phyloP scores from a whole-genome alignment of 495 filamentous ascomycete species.

The Podospora pseudoanserina region DNA sequence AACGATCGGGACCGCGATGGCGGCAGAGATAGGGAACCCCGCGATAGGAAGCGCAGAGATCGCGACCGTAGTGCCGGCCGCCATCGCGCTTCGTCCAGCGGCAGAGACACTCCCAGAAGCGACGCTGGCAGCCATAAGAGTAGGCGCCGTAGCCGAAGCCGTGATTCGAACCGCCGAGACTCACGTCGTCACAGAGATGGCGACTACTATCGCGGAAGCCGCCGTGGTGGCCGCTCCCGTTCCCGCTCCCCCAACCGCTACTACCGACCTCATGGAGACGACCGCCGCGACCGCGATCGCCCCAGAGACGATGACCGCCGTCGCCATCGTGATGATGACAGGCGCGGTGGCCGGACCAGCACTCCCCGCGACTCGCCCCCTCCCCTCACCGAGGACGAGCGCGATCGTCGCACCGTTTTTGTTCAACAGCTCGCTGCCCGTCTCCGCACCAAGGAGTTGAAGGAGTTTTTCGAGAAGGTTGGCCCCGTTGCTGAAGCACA shows the following conservation, averaged over 20 bases:
- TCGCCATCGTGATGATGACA: conserved; percentile 46
- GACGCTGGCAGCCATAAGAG: conserved; percentile 82
- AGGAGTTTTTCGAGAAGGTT: conserved; percentile 93
- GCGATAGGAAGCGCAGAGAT: conserved; percentile 64
- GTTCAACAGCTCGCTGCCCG: conserved; percentile 96
- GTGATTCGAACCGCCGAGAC: conserved; percentile 73
- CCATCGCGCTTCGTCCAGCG: conserved; percentile 35
- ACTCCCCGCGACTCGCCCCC: conserved; percentile 55
- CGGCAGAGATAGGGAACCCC: conserved; percentile 41
- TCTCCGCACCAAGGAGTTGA: conserved; percentile 85
- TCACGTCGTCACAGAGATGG: conserved; percentile 76
- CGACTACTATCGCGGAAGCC: conserved; percentile 69
- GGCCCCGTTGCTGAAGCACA: conserved; percentile 96
- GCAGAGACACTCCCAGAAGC: conserved; percentile 63
- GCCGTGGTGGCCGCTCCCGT: conserved; percentile 54
- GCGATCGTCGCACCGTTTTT: conserved; percentile 94
- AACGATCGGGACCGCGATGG: conserved; percentile 29
- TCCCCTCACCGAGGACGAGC: conserved; percentile 88
- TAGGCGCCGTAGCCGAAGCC: conserved; percentile 77
- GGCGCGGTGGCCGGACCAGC: conserved; percentile 50
- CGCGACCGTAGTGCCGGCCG: conserved; percentile 65
- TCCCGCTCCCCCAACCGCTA: conserved; percentile 76
- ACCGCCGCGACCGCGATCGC: conserved; percentile 48
- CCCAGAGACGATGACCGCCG: conserved; percentile 45
- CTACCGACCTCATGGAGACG: conserved; percentile 66